phyloP scores from a whole-genome alignment of 1,284 basidiomycete species.

The Ganoderma resinaceum region DNA sequence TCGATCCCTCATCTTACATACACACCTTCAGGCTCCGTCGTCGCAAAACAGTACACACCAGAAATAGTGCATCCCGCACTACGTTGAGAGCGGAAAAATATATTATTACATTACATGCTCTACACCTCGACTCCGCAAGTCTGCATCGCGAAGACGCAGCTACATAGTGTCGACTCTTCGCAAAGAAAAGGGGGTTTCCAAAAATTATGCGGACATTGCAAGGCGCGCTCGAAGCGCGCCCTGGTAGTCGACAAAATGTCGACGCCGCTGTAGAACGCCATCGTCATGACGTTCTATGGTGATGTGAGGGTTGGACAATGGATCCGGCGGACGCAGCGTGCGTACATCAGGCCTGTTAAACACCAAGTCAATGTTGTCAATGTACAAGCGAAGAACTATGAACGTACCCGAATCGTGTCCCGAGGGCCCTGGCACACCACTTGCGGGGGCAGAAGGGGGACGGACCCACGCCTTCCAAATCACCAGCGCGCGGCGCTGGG shows the following conservation, averaged over 20 bases:
- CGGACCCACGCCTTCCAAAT: constrained; percentile 4
- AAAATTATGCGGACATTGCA: constrained; percentile 40
- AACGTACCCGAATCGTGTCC: neutral
- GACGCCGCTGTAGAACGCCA: constrained; percentile 20
- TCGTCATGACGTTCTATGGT: neutral
- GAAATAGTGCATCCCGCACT: neutral
- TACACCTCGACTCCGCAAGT: constrained; percentile 16
- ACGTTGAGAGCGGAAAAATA: neutral
- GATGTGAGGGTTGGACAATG: constrained; percentile 11
- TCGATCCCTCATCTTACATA: too few relatives aligned
- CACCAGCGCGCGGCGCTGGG: constrained; percentile 1
- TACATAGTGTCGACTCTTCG: constrained; percentile 29
- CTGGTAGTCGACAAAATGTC: constrained; percentile 16
- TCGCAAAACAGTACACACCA: too few relatives aligned
- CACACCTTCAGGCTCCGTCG: too few relatives aligned
- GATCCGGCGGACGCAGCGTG: neutral
- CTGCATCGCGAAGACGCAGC: constrained; percentile 26
- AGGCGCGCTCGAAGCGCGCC: constrained; percentile 12
- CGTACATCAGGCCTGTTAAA: neutral
- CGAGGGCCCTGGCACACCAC: neutral
- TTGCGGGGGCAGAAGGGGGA: constrained; percentile 3
- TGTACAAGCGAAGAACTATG: neutral
- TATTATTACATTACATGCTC: neutral
- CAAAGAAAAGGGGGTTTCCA: constrained; percentile 38
- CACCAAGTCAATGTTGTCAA: neutral